Evolutionary conservation across 108 stramenopile genomes (phyloP).

Genomic region (Cyclotella atomus): DNA sequence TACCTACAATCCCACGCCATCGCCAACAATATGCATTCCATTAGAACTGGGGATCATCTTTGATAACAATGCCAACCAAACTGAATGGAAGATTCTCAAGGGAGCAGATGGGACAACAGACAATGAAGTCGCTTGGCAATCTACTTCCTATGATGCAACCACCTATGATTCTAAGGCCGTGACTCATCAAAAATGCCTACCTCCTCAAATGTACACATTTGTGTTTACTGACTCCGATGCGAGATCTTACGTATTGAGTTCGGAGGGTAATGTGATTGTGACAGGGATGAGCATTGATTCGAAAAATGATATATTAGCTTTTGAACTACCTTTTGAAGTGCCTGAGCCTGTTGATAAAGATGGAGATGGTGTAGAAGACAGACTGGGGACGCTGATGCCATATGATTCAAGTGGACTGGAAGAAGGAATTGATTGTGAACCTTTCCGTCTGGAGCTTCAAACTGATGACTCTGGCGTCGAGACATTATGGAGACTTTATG

Average conservation of each 20-base stretch:
- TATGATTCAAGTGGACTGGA: constrained; percentile 26
- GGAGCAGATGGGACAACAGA: background rate
- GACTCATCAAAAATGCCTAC: constrained; percentile 22
- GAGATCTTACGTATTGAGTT: constrained; percentile 31
- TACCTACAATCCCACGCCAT: constrained; percentile 21
- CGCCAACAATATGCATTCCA: constrained; percentile 32
- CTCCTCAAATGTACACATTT: constrained; percentile 31
- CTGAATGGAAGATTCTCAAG: constrained; percentile 29
- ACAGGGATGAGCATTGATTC: constrained; percentile 24
- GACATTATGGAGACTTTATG: constrained; percentile 37
- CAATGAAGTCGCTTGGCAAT: constrained; percentile 27
- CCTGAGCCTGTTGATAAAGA: constrained; percentile 31
- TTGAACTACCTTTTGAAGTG: constrained; percentile 31
- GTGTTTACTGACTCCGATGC: constrained; percentile 28
- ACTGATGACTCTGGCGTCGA: constrained; percentile 41
- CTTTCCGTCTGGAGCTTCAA: constrained; percentile 25
- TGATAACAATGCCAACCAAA: constrained; percentile 34
- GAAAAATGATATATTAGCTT: constrained; percentile 17
- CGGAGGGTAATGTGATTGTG: constrained; percentile 29
- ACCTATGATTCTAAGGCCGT: constrained; percentile 5
- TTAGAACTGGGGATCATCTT: constrained; percentile 43
- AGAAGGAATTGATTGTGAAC: constrained; percentile 38
- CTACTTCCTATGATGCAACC: constrained; percentile 20
- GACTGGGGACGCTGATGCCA: constrained; percentile 37
- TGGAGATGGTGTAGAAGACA: constrained; percentile 40